These are phyloP conservation scores for Tilletia caries DNA, from an alignment of 1,284 basidiomycete genomes.

Conservation along the genomic window DNA sequence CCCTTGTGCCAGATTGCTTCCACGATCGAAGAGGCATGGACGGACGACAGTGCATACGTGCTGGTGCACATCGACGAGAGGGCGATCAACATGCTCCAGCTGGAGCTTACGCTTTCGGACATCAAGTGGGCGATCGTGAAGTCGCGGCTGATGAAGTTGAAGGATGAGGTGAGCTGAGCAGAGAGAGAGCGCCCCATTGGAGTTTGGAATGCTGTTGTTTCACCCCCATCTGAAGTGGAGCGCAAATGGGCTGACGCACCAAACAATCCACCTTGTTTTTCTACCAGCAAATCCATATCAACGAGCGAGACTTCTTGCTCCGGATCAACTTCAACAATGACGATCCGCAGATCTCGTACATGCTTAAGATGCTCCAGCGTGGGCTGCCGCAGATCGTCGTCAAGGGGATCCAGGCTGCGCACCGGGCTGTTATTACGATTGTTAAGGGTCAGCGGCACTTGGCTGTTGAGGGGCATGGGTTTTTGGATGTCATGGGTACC, in stretches of 20 bases:
- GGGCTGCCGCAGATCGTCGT: conserved; percentile 46
- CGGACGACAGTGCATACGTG: conserved; percentile 83
- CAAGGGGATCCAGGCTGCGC: conserved; percentile 48
- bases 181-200: no score
- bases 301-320: background rate
- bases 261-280: no score
- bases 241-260: no score
- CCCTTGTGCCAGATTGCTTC: conserved; percentile 64
- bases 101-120: conserved; percentile 88
- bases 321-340: conserved; percentile 52
- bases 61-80: conserved; percentile 88
- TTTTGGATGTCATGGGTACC: conserved; percentile 94
- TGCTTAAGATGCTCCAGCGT: conserved; percentile 50
- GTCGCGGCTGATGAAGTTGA: conserved; percentile 87
- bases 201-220: no score
- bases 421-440: conserved; percentile 49
- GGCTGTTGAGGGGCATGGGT: conserved; percentile 77
- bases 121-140: conserved; percentile 86
- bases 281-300: background rate
- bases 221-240: no score
- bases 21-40: conserved; percentile 93
- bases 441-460: conserved; percentile 51
- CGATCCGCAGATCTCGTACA: conserved; percentile 53
- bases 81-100: conserved; percentile 84
- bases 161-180: conserved; percentile 64